Conservation (phyloP, 148 eudicot species). For the Chenopodium suecicum region DNA sequence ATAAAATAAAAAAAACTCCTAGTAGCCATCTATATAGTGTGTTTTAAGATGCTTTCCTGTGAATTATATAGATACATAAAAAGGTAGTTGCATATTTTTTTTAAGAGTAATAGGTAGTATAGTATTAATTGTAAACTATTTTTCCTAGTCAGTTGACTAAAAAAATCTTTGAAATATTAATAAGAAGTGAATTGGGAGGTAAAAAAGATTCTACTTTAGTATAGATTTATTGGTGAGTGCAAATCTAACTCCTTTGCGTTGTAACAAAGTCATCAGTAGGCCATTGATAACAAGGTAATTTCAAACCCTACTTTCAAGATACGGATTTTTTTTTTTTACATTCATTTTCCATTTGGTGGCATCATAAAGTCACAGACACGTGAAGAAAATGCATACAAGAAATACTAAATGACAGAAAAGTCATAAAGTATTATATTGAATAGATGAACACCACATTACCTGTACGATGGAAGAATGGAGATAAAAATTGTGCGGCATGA, state of each 20-base stretch:
- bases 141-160: too few relatives aligned
- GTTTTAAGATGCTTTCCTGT: too few relatives aligned
- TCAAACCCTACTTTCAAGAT: background rate
- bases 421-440: constrained; percentile 10
- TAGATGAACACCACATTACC: constrained; percentile 36
- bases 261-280: background rate
- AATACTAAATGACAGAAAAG: constrained; percentile 5
- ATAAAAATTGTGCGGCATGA: constrained; percentile 95
- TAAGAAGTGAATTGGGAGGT: too few relatives aligned
- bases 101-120: too few relatives aligned
- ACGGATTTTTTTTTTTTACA: background rate
- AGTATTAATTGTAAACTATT: too few relatives aligned
- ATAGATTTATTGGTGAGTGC: background rate
- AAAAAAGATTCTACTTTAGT: too few relatives aligned
- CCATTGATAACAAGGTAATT: background rate
- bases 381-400: background rate
- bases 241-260: background rate
- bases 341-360: background rate
- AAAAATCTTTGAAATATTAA: too few relatives aligned
- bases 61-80: too few relatives aligned
- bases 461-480: constrained; percentile 94
- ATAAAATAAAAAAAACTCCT: too few relatives aligned
- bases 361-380: background rate
- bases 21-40: too few relatives aligned
- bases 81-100: too few relatives aligned